These are phyloP conservation scores for Colletotrichum tropicale DNA, from an alignment of 2,329 filamentous ascomycete species.

Conservation along the genomic window DNA sequence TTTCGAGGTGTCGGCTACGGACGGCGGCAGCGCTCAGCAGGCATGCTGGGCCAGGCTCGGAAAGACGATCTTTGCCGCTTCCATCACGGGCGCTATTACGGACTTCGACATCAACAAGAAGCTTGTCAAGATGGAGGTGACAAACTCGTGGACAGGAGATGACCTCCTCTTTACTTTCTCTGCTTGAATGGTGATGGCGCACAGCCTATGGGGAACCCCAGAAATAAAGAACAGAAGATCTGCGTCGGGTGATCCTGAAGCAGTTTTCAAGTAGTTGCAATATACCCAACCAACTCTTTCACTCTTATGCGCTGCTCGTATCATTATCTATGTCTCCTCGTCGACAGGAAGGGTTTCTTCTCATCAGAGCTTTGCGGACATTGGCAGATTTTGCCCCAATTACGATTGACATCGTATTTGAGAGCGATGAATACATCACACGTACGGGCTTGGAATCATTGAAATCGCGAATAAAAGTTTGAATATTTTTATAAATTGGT, in stretches of 20 bases:
- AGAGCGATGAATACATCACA: background rate
- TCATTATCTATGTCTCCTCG: background rate
- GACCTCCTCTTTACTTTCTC: background rate
- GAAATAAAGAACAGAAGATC: background rate
- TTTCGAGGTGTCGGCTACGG: background rate
- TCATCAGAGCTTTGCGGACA: rapidly evolving
- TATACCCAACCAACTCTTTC: background rate
- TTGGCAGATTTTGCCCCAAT: background rate
- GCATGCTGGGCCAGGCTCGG: background rate
- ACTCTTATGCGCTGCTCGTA: background rate
- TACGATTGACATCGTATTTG: rapidly evolving
- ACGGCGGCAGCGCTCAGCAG: background rate
- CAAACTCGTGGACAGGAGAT: background rate
- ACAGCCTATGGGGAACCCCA: background rate
- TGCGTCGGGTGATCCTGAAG: background rate
- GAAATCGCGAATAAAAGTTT: background rate
- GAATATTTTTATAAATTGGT: background rate
- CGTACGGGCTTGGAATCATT: background rate
- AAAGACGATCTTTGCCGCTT: background rate
- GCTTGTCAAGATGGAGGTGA: background rate
- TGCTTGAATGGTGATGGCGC: background rate
- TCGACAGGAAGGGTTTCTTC: background rate
- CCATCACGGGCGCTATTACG: background rate
- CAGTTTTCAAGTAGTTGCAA: background rate
- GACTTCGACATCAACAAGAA: background rate